Evolutionary conservation across 2,329 filamentous ascomycete genomes (phyloP).

Genomic region (Colletotrichum orbiculare): DNA sequence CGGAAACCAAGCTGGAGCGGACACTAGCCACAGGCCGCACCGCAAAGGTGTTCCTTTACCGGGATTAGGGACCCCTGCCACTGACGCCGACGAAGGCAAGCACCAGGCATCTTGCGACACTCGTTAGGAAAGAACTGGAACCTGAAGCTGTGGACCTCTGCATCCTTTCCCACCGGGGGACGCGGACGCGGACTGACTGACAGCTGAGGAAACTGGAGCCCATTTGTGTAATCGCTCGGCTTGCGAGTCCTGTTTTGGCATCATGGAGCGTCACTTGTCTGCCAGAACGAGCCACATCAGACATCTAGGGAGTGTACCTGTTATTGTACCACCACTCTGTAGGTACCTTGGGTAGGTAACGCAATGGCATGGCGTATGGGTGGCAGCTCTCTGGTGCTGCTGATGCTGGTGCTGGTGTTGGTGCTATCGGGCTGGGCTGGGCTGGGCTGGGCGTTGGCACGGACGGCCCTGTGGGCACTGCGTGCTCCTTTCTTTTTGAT

Average conservation of each 20-base stretch:
- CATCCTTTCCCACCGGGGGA: background rate
- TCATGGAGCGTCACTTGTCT: slow-evolving; percentile 30
- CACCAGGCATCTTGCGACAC: no score
- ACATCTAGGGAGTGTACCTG: background rate
- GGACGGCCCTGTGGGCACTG: slow-evolving; percentile 33
- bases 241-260: slow-evolving; percentile 31
- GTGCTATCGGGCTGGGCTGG: slow-evolving; percentile 15
- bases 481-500: slow-evolving; percentile 36
- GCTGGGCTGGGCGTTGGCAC: slow-evolving; percentile 30
- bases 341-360: background rate
- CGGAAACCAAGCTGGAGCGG: slow-evolving; percentile 31
- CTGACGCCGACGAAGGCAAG: no score
- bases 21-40: slow-evolving; percentile 38
- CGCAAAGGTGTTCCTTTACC: slow-evolving; percentile 16
- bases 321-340: background rate
- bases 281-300: slow-evolving; percentile 11
- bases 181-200: no score
- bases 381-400: background rate
- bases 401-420: background rate
- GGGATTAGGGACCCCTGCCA: no score
- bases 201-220: background rate
- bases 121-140: no score
- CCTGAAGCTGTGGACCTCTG: no score
- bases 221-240: slow-evolving; percentile 7
- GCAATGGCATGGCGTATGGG: no score